A percentile compares a stretch with the other conserved stretches of the same genome.
Conservation (phyloP, 305 asterid species). For the Coffea humblotiana region DNA sequence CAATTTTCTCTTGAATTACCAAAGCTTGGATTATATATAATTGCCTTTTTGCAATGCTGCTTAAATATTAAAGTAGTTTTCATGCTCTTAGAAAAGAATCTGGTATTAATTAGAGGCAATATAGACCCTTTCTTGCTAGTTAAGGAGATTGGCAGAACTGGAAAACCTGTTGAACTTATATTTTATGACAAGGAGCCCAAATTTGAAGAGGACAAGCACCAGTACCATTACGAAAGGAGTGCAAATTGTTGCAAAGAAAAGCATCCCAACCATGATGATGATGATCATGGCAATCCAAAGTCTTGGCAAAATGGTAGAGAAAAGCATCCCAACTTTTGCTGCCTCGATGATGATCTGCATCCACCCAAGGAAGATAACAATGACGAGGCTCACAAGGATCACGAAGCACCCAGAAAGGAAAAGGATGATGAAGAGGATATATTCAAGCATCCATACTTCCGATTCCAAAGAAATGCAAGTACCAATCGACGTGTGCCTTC, state of each 20-base stretch:
- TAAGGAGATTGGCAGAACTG: not conserved
- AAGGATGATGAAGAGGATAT: not conserved
- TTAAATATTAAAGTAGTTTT: too few species aligned
- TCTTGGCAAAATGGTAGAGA: too few species aligned
- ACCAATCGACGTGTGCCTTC: not conserved
- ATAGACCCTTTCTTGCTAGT: constrained; percentile 5
- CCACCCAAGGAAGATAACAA: not conserved
- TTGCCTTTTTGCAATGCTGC: too few species aligned
- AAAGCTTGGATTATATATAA: too few species aligned
- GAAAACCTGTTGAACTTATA: constrained; percentile 7
- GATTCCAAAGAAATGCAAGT: not conserved
- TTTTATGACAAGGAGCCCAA: constrained; percentile 8
- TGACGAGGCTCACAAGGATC: not conserved
- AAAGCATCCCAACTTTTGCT: not conserved
- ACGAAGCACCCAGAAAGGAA: not conserved
- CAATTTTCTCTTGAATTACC: too few species aligned
- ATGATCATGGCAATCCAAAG: not conserved
- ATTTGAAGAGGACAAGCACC: not conserved
- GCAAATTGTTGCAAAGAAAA: not conserved
- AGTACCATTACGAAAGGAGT: not conserved
- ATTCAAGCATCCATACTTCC: not conserved
- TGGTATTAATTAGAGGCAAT: not conserved
- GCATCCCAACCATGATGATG: not conserved
- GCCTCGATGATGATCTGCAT: not conserved
- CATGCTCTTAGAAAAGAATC: not conserved